Base-by-base conservation (phyloP, 768 basidiomycete species). In the Termitomyces sp. region DNA sequence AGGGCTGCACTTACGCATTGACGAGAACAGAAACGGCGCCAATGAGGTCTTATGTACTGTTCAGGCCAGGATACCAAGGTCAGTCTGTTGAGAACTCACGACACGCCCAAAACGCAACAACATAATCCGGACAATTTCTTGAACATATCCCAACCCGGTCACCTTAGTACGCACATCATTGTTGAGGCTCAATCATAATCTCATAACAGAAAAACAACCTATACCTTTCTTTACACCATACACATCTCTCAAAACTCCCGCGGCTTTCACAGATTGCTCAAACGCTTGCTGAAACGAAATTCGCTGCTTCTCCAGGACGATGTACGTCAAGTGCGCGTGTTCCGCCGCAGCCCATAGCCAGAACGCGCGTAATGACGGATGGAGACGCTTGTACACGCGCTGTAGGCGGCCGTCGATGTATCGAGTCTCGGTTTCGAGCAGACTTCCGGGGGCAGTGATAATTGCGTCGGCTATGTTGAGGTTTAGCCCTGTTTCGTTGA, bases 311-410 rank as follows among this genome's bases (percentile, higher is more conserved):
- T 81, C 81, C 60, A 76, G 81, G 14, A 83, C 75, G 49, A 81
- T 56, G 60, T 81, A 83, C 1, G 73, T 70, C 19, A 66, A 65
- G 51, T 77, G 66, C 45, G 55, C 62, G 55, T 77, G 74, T 48
- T 72, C 58, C 38, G 70, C 51, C 3, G 68, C 64, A 0, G 66
- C 57, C 58, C 64, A 64, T 8, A 77, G 65, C 80, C 81, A 83
- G 64, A 82, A 78, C 17, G 62, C 64, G 10, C 81, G 74, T 11
- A 80, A 61, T 3, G 77, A 76, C 0, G 77, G 76, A 70, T 70
- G 79, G 11, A 78, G 65, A 51, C 79, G 74, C 66, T 81, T 82
- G 68, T 80, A 85, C 4, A 78, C 77, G 14, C 75, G 73, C 49
- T 76, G 70, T 14, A 78, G 56, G 8, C 70, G 68, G 2, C 77